Percentiles rank a stretch among this genome's conserved stretches.
phyloP scores from a whole-genome alignment of 2,329 filamentous ascomycete species.

The Trichoderma afroharzianum region DNA sequence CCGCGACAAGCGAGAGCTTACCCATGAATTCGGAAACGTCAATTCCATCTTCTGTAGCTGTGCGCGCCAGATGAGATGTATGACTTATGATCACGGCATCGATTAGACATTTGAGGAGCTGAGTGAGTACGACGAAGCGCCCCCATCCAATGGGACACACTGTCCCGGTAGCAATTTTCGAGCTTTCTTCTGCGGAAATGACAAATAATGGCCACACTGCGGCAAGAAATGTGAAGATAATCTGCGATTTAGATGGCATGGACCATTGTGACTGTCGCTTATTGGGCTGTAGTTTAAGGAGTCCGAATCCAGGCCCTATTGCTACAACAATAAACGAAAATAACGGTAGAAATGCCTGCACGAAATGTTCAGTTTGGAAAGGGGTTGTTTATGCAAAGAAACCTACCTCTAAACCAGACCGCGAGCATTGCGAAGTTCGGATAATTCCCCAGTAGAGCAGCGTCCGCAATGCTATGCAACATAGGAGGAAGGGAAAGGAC shows the following conservation, averaged over 20 bases:
- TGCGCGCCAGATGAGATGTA: conserved; percentile 25
- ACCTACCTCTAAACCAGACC: conserved; percentile 32
- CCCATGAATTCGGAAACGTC: conserved; percentile 19
- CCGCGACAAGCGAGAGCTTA: conserved; percentile 15
- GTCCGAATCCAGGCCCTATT: background rate
- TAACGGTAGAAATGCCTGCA: conserved; percentile 31
- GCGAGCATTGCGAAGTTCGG: conserved; percentile 32
- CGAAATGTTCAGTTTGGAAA: background rate
- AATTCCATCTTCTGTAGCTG: conserved; percentile 21
- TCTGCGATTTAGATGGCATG: conserved; percentile 23
- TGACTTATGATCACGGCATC: conserved; percentile 31
- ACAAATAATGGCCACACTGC: conserved; percentile 33
- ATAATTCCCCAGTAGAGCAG: conserved; percentile 31
- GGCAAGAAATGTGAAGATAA: conserved; percentile 21
- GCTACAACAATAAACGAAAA: background rate
- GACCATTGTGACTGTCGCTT: conserved; percentile 20
- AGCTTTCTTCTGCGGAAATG: conserved; percentile 1
- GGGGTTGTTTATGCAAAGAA: background rate
- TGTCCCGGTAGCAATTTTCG: conserved; percentile 17
- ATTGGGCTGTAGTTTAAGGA: background rate
- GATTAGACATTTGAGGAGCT: conserved; percentile 27
- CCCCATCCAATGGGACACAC: conserved; percentile 20
- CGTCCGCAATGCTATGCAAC: conserved; percentile 18
- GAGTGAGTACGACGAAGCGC: conserved; percentile 13
- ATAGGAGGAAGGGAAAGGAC: conserved; percentile 2